Conservation (phyloP, 2,329 filamentous ascomycete genomes). For the Stachybotrys chlorohalonatus region DNA sequence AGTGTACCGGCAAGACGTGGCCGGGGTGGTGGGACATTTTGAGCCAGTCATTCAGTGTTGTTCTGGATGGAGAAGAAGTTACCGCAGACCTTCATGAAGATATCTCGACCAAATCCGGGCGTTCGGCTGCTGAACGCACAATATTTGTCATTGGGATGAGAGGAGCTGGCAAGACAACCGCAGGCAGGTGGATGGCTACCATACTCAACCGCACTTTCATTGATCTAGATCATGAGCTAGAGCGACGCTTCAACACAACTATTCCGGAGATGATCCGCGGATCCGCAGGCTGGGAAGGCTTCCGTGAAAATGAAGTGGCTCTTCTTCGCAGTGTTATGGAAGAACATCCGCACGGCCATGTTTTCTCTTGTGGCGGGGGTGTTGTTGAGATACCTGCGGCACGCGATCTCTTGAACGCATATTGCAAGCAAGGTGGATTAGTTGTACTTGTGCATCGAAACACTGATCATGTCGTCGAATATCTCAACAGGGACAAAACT, state of each 20-base stretch:
- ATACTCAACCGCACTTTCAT: constrained; percentile 69
- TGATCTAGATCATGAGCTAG: constrained; percentile 83
- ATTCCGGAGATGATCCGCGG: constrained; percentile 80
- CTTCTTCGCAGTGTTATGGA: constrained; percentile 65
- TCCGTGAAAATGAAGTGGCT: constrained; percentile 69
- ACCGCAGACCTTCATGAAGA: constrained; percentile 5
- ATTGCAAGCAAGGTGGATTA: constrained; percentile 67
- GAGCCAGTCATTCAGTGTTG: constrained; percentile 65
- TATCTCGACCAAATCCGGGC: constrained; percentile 1
- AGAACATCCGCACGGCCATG: constrained; percentile 64
- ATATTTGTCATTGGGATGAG: constrained; percentile 97
- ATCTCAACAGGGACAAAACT: constrained; percentile 79
- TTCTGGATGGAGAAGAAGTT: constrained; percentile 65
- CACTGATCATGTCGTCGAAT: constrained; percentile 80
- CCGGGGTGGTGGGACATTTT: constrained; percentile 97
- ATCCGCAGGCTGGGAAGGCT: constrained; percentile 73
- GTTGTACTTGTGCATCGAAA: constrained; percentile 84
- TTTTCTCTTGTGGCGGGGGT: constrained; percentile 91
- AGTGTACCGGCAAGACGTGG: constrained; percentile 97
- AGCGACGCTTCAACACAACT: constrained; percentile 59
- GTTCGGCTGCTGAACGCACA: constrained; percentile 42
- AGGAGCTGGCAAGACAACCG: constrained; percentile 92
- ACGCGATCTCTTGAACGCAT: constrained; percentile 63
- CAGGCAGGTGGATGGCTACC: constrained; percentile 74
- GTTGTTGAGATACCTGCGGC: constrained; percentile 81